A percentile compares a stretch with the other conserved stretches of the same genome.
phyloP scores from a whole-genome alignment of 1,284 basidiomycete genomes.

The Papiliotrema nemorosa region DNA sequence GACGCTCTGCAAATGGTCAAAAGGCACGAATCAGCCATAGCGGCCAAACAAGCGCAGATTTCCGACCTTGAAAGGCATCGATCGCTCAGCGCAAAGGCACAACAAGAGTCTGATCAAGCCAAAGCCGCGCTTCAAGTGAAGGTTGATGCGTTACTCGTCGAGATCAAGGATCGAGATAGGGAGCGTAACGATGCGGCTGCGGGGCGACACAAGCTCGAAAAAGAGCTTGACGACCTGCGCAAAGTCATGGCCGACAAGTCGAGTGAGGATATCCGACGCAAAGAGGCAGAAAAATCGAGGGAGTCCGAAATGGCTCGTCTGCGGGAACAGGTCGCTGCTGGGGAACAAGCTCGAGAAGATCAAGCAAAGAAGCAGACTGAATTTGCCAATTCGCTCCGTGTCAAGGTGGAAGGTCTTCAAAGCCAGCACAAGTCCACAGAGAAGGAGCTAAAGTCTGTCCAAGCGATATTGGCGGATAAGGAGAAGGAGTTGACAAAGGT shows the following conservation, averaged over 20 bases:
- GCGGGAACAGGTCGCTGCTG: constrained; percentile 59
- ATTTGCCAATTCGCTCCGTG: constrained; percentile 44
- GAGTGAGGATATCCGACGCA: constrained; percentile 76
- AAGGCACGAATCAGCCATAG: constrained; percentile 64
- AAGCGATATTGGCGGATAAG: constrained; percentile 57
- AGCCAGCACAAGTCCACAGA: constrained; percentile 54
- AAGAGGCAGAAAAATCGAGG: constrained; percentile 80
- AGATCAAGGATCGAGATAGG: constrained; percentile 63
- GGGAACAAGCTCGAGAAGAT: constrained; percentile 35
- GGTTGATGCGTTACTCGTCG: constrained; percentile 64
- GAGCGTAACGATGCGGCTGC: constrained; percentile 59
- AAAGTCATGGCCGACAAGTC: constrained; percentile 76
- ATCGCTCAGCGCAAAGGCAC: constrained; percentile 50
- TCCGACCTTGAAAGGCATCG: constrained; percentile 60
- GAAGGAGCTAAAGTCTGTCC: constrained; percentile 56
- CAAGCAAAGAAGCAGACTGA: constrained; percentile 34
- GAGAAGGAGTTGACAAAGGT: constrained; percentile 54
- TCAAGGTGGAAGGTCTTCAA: constrained; percentile 48
- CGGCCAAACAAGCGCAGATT: constrained; percentile 73
- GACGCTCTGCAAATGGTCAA: constrained; percentile 56
- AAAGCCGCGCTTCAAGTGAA: constrained; percentile 63
- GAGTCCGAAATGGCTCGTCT: constrained; percentile 76
- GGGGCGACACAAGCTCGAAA: constrained; percentile 64
- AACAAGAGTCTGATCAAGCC: constrained; percentile 41
- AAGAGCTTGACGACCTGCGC: constrained; percentile 81